Base-by-base conservation (phyloP, 345 rosid genomes). In the Citrus maxima region DNA sequence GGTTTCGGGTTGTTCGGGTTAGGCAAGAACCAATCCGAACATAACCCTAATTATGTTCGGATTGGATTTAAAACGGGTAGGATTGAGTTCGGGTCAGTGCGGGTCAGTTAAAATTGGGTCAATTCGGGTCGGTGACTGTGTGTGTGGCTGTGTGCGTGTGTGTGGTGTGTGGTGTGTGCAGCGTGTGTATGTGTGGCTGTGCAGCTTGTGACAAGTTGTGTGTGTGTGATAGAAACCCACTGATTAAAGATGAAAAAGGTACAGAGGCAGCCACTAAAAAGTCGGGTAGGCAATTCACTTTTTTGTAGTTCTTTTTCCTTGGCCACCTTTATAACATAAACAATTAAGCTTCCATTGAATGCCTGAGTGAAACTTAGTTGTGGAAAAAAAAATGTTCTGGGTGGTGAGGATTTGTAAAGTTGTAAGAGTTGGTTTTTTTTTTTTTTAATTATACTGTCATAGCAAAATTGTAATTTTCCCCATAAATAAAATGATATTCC, bases 351-450 rank as follows among this genome's bases (percentile, higher is more conserved):
- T 81, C 78, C 76, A 66, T 40, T 28, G 30, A 28, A 28, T 62
- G 55, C 72, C 60, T 38, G 62, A 72, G 85, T 34, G 82, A 79
- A 72, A 68, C 78, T 76, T 84, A 27, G 30, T 70, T 82, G 82
- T 75, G 82, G 82, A 27, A 16, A 51, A 51, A 49, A 16, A 49
- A 16, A 51, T 56, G 80, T 75, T 10, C 40, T 62, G 34, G 85
- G 84, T 84, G 82, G 79, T 62, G 72, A 80, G 82, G 89, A 14
- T 51, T 49, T 86, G 86, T 86, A 82, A 86, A 86, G 86, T 35
- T 82, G 81, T 82, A 83, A 82, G 82, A 82, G 58, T 80, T 82
- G 87, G 70, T 82, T 86, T 84, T 54, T 82, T 71, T 84, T 84
- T 82, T 71, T 84, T 62, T 7, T 37, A 38, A 73, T 81, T 76